phyloP scores from a whole-genome alignment of 2,329 filamentous ascomycete genomes.

The Cordyceps militaris region DNA sequence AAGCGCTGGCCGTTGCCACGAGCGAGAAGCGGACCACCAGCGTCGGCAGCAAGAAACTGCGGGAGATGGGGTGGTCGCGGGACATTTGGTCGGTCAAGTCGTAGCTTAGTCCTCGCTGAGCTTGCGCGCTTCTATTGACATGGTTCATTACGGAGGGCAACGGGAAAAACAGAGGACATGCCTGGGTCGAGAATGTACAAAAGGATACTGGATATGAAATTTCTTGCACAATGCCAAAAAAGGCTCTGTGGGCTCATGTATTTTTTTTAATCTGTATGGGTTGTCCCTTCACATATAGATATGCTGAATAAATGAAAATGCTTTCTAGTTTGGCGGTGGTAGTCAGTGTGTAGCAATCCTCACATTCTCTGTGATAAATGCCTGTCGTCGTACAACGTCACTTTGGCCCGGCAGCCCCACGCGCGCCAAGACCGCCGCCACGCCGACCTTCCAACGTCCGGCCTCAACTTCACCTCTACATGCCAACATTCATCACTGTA shows the following conservation, averaged over 20 bases:
- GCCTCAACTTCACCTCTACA: background rate
- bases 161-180: background rate
- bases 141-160: background rate
- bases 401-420: background rate
- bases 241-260: background rate
- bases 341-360: background rate
- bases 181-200: background rate
- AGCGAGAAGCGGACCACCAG: constrained; percentile 46
- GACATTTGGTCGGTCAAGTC: constrained; percentile 55
- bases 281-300: no score
- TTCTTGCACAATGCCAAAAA: background rate
- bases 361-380: background rate
- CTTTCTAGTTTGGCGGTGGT: background rate
- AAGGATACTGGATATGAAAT: background rate
- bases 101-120: constrained; percentile 13
- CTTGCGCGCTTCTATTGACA: background rate
- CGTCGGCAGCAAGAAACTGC: constrained; percentile 50
- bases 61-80: constrained; percentile 55
- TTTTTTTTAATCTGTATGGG: background rate
- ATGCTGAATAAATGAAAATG: background rate
- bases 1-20: constrained; percentile 55
- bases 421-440: background rate
- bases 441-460: background rate
- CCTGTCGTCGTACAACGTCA: background rate
- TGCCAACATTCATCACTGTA: background rate